phyloP scores from a whole-genome alignment of 1,284 basidiomycete genomes.

The Fomitopsis schrenkii region DNA sequence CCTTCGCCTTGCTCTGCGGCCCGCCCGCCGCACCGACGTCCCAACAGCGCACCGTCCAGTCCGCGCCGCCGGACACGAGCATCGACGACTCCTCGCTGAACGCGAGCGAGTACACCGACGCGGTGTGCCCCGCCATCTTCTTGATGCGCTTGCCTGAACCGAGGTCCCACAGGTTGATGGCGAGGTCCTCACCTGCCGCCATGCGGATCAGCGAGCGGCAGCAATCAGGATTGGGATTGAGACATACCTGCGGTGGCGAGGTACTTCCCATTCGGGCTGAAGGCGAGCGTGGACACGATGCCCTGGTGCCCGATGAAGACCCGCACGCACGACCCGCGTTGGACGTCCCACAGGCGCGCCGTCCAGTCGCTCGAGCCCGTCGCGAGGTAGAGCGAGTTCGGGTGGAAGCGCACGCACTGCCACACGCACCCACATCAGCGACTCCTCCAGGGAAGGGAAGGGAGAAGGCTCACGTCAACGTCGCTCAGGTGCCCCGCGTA shows the following conservation, averaged over 20 bases:
- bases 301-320: constrained; percentile 97
- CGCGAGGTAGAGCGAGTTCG: constrained; percentile 95
- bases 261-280: constrained; percentile 93
- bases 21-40: constrained; percentile 87
- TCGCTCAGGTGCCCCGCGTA: constrained; percentile 97
- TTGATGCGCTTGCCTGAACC: constrained; percentile 92
- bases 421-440: constrained; percentile 1
- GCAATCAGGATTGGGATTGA: neutral
- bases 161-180: constrained; percentile 96
- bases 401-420: constrained; percentile 96
- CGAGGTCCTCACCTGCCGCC: constrained; percentile 76
- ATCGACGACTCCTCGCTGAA: constrained; percentile 92
- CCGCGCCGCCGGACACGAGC: constrained; percentile 85
- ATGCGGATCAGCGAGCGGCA: neutral
- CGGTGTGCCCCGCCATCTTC: constrained; percentile 94
- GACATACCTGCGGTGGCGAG: constrained; percentile 83
- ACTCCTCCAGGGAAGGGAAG: neutral
- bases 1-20: constrained; percentile 44
- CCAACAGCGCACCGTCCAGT: constrained; percentile 97
- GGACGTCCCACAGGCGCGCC: constrained; percentile 97
- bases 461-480: constrained; percentile 75
- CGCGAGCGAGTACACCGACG: constrained; percentile 84
- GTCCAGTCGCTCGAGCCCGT: constrained; percentile 97
- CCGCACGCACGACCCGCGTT: constrained; percentile 88
- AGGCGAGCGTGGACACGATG: constrained; percentile 81